Base-by-base conservation (phyloP, 139 green algal species). In the Chlamydomonas asymmetrica region DNA sequence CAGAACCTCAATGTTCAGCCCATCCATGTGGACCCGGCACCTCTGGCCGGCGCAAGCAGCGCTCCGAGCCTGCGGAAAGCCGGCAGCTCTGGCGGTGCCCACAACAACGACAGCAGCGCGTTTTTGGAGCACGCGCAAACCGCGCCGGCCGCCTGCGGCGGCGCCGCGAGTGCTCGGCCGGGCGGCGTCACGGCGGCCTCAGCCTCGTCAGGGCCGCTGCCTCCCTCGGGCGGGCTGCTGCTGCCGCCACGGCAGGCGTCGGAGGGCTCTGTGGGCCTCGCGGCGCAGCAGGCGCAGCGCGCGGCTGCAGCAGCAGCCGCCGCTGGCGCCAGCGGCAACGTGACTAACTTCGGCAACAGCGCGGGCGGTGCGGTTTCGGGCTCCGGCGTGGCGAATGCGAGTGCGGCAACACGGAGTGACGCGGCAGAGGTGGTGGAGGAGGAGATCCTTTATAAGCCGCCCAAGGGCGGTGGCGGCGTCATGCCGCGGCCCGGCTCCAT, bases 381-480 rank as follows among this genome's bases (percentile, higher is more conserved):
- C 45, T 10, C 45, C 45, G 13, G 13, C 45, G 45, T 10, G 45
- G 45, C 13, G 13, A 16, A 49, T 4, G 39, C n/a, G n/a, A n/a
- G n/a, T n/a, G n/a, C n/a, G n/a, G n/a, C n/a, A n/a, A n/a, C n/a
- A n/a, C n/a, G n/a, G n/a, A n/a, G n/a, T n/a, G n/a, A n/a, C n/a
- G n/a, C n/a, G n/a, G n/a, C n/a, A n/a, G n/a, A 1, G 2, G 70
- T 10, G 16, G 56, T 34, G 29, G 70, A 68, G 39, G 70, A 76
- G 20, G 70, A 76, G 70, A 76, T 76, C 29, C 56, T 76, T 56
- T 76, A 76, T 31, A 52, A 67, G 41, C 70, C 70, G 40, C 56
- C 70, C 45, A 16, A 25, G 40, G 56, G 70, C 25, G 22, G 3
- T 0, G 34, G 32, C 0, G 38, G 40, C 8, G 41, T 34, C 4